Evolutionary conservation across 169 alveolate species (phyloP), one percentile per base, ranked within the genome.

Genomic region (Toxoplasma gondii): DNA sequence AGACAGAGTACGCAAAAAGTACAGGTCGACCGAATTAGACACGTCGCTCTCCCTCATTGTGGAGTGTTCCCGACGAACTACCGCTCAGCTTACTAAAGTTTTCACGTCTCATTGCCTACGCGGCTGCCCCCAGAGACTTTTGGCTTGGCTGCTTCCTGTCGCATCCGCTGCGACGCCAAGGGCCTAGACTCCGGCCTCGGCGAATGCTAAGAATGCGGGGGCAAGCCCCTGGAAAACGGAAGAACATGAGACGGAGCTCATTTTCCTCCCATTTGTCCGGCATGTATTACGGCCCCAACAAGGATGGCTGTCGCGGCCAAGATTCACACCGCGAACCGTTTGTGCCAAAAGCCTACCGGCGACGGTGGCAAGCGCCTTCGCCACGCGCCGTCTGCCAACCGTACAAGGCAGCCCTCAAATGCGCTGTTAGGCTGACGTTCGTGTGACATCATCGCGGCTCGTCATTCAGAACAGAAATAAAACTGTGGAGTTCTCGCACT

Each of bases 21-120:
- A 49, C 58, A 49, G 58, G 22, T 49, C 58, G 58, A 17, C 22
- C 58, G 27, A 17, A 0, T 17, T 12, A 17, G 1, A 17, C 22
- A 12, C 22, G 58, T 12, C 58, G 58, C 58, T 49, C 58, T 49
- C 4, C 22, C 58, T 17, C 22, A 17, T 49, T 49, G 58, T 17
- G 0, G 58, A 49, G 12, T 9, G 22, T 12, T 17, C 22, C 22
- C 22, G 12, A 49, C 58, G 27, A 4, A 64, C 34, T 7, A n/a
- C 49, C 84, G 84, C 84, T 74, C 84, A 74, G 84, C 49, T 74
- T 74, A 74, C 84, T 74, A 74, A 74, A 74, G 84, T 74, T 74
- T n/a, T 24, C 43, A 36, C 84, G 45, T 74, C 49, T n/a, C 84
- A n/a, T 34, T 36, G 84, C 49, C 84, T 64, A 44, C 45, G 45